Percentiles rank a stretch among this genome's conserved stretches.
phyloP scores from a whole-genome alignment of 768 basidiomycete species.

The Calocybe cyanea region DNA sequence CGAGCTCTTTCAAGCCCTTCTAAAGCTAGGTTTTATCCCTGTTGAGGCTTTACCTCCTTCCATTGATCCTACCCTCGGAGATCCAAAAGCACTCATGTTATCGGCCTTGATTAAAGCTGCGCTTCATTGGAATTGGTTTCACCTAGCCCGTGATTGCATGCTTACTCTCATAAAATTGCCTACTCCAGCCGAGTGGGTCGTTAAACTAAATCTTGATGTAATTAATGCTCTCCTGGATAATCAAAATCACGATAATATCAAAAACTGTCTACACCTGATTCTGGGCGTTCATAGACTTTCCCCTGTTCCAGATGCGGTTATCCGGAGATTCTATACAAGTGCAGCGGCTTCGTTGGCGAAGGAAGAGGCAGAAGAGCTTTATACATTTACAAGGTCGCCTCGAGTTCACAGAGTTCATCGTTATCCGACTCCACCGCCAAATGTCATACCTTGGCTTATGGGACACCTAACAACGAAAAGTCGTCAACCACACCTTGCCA shows the following conservation, averaged over 20 bases:
- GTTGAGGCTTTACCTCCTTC: conserved; percentile 38
- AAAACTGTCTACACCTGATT: conserved; percentile 39
- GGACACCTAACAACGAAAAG: conserved; percentile 33
- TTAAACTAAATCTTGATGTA: conserved; percentile 38
- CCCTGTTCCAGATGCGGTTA: conserved; percentile 37
- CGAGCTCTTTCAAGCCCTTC: conserved; percentile 46
- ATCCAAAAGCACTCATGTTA: conserved; percentile 45
- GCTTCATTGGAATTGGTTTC: conserved; percentile 51
- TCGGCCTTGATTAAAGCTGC: conserved; percentile 49
- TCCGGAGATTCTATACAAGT: conserved; percentile 44
- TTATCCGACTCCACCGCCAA: conserved; percentile 50
- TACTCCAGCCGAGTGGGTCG: conserved; percentile 20
- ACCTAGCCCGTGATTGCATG: conserved; percentile 38
- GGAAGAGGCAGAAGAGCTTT: conserved; percentile 41
- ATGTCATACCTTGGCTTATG: conserved; percentile 52
- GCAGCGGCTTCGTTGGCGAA: conserved; percentile 27
- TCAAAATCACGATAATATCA: conserved; percentile 32
- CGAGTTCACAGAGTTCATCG: conserved; percentile 25
- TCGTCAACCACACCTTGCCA: conserved; percentile 41
- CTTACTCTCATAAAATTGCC: conserved; percentile 20
- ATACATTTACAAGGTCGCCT: conserved; percentile 37
- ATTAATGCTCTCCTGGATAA: conserved; percentile 38
- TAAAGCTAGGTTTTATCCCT: conserved; percentile 42
- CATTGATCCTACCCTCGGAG: conserved; percentile 29
- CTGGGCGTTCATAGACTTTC: conserved; percentile 29